Evolutionary conservation across 176 grass and related monocot genomes (phyloP), one percentile per base, ranked within the genome.

Genomic region (Oryza coarctata): DNA sequence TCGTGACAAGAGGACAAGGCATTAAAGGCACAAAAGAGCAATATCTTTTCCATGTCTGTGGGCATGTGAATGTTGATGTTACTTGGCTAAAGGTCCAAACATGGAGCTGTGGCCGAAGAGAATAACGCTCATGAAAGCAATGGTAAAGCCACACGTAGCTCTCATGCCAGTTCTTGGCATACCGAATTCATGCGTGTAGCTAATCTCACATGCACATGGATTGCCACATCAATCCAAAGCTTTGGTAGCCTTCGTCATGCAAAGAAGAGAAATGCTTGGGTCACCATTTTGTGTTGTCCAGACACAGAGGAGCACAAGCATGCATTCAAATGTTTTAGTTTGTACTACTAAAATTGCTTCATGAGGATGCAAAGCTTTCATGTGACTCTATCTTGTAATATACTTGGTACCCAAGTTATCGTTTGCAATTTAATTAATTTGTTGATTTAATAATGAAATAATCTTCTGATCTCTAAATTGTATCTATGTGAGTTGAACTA

Each of bases 101-200:
- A 60, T n/a, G 52, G n/a, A 60, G 55, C 55, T 60, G 22, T 60
- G 22, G 55, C 55, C n/a, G 55, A 7, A 74, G 17, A 74, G 17
- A 52, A 33, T 18, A 45, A 32, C 15, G 10, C 43, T 7, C 8
- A 30, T 17, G 45, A 55, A 74, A 55, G 47, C 47, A 74, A 55
- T 12, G 14, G 71, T 22, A 9, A 45, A 30, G 15, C 4, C 61
- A 78, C 76, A 33, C 40, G 36, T n/a, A 44, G 62, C 62, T 79
- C 44, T 65, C 76, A 66, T 67, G 61, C 62, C 76, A 79, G 76
- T 17, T 79, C 26, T 45, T 7, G 32, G 22, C 22, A 7, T 76
- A 61, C 23, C 35, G 22, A 26, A 61, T 39, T 57, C 32, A 60
- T 60, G 22, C 55, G 30, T 76, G 52, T 62, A 39, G 38, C 38